Base-by-base conservation (phyloP, 1,284 basidiomycete genomes). In the Paramarasmius palmivorus region DNA sequence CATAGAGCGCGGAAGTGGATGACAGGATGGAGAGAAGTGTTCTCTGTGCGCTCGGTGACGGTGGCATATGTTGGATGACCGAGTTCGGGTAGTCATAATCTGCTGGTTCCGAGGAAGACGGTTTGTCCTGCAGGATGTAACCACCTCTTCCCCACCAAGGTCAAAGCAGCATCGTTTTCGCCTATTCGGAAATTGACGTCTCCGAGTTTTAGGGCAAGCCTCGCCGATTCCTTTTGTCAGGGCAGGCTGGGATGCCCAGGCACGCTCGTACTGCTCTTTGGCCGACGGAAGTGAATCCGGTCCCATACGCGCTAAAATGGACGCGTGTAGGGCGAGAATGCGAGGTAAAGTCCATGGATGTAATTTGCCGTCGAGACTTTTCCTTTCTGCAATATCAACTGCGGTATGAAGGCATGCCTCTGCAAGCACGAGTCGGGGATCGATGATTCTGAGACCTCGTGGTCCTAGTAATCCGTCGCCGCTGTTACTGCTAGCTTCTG, bases 1-100 rank as follows among this genome's bases (percentile, higher is more conserved):
- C 87, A 61, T 88, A 85, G 62, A 78, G 79, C 1, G 88, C 85
- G 15, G 90, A 91, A 29, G 88, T 68, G 8, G 90, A 88, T 6
- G 89, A 79, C 1, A 93, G 73, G 14, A 83, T 76, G 7, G 84
- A 82, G 1, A 83, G 75, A 38, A 90, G 69, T 15, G 83, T 83
- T 55, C 92, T 80, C 57, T 92, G 88, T 5, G 81, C 77, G n/a
- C 79, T 73, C 12, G 88, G 86, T 48, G 84, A 82, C 49, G 75
- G 65, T 22, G 87, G 86, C 9, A 73, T 58, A 5, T 64, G 56
- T 14, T 64, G 60, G n/a, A 81, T 77, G 37, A 80, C 62, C n/a
- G 57, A 44, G 12, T 32, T 32, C 6, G 29, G 29, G 29, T 32
- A 32, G 29, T 32, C 22, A 72, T 52, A 14, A 52, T 35, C 38